These are phyloP conservation scores for Antitrichia curtipendula DNA, from an alignment of 225 moss, liverwort and hornwort genomes.

Conservation along the genomic window DNA sequence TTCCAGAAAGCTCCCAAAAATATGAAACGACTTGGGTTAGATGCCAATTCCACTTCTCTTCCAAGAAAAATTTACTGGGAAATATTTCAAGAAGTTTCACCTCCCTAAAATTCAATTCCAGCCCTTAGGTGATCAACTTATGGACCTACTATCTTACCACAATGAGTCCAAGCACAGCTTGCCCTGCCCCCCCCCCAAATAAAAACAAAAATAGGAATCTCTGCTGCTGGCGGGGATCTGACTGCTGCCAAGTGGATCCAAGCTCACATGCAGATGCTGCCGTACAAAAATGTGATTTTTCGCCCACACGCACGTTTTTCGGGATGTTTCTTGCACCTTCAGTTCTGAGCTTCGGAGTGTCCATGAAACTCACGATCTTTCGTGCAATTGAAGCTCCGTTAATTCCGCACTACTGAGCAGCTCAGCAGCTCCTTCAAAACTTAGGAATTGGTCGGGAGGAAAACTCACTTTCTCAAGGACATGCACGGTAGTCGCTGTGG, in stretches of 20 bases:
- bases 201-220: neutral
- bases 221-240: neutral
- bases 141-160: too few species aligned
- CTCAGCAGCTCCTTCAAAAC: too few species aligned
- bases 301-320: neutral
- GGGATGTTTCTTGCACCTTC: neutral
- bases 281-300: neutral
- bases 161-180: too few species aligned
- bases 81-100: too few species aligned
- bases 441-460: neutral
- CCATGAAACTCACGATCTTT: neutral
- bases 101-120: too few species aligned
- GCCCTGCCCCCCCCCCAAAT: too few species aligned
- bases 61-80: too few species aligned
- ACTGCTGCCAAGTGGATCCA: too few species aligned
- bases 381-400: neutral
- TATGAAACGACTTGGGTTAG: too few species aligned
- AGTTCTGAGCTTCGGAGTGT: neutral
- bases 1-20: too few species aligned
- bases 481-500: neutral
- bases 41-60: too few species aligned
- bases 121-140: too few species aligned
- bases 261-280: neutral
- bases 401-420: neutral
- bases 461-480: neutral